Evolutionary conservation across 2,329 filamentous ascomycete species (phyloP), one percentile per base, ranked within the genome.

Genomic region (Colletotrichum melonis): DNA sequence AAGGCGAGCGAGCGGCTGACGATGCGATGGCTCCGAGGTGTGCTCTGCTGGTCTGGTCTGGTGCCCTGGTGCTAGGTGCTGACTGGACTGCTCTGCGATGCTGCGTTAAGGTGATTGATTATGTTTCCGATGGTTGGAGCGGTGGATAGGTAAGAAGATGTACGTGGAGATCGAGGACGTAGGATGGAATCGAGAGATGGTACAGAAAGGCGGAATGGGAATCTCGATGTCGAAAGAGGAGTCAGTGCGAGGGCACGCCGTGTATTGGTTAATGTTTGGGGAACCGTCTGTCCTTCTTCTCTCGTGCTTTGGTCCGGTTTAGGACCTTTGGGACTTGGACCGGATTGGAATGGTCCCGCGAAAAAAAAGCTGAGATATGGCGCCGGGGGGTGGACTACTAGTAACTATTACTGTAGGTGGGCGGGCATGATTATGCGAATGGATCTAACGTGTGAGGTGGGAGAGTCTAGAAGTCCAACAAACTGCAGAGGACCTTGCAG

Each of bases 161-260:
- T 26, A 65, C 67, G 67, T 60, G 70, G 67, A 66, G 60, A 60
- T 56, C 64, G 54, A 28, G 30, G 42, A 55, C 19, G 42, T 8
- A 49, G 42, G 42, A 49, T 56, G 68, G 62, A 55, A 75, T 75
- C 74, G 74, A 70, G 46, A 35, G 11, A 52, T 35, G 19, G 55
- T 72, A 72, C 66, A 64, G 63, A 64, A 70, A 42, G 38, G 38
- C 38, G 38, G 14, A 72, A 75, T 75, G 71, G 72, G 68, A 54
- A 69, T 74, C 65, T 63, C 72, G 49, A 68, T 69, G 64, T 63
- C 28, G 30, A 32, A 26, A 63, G 46, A 52, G 60, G 60, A 63
- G 60, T 63, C 60, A 52, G 24, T 49, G 49, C 49, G 54, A 55
- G 49, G 49, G 30, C 52, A 56, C 49, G 63, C 35, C 24, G 63